Evolutionary conservation across 2,329 filamentous ascomycete genomes (phyloP), one percentile per base, ranked within the genome.

Genomic region (Cytospora mali): DNA sequence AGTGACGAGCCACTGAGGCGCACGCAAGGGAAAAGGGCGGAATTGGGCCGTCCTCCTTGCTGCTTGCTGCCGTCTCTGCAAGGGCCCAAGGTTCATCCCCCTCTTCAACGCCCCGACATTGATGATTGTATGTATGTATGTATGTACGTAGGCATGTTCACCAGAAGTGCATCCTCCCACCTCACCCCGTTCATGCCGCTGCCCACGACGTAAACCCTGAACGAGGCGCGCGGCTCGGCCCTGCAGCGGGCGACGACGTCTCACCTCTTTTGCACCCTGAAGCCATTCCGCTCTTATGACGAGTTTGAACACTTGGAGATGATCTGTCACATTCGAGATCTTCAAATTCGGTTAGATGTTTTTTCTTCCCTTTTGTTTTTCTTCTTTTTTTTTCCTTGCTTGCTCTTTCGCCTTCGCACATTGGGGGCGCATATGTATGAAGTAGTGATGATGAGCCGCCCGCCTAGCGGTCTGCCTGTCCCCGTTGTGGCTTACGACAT

Each of bases 121-220:
- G 31, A 29, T 42, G 56, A 51, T 46, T 28, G 27, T 39, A 29
- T 52, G 25, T 53, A 50, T 50, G 31, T 9, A 10, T 33, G 31
- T 33, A 33, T 13, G 31, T 13, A 33, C 31, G 9, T 33, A 33
- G 14, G 31, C 31, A 35, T 51, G 42, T 35, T 58, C 42, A 31
- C 50, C 46, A 18, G 35, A 39, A 46, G 55, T 39, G 29, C 55
- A 39, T 58, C 46, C 55, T 42, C 14, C 9, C 35, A 50, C 55
- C 42, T 25, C 42, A 50, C 50, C 57, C 57, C 49, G 57, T 59
- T 46, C 49, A 53, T 59, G 57, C 57, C 49, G 57, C 33, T 46
- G 49, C 33, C 57, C 57, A 59, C 25, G 3, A 21, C 39, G 39
- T n/a, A 6, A 42, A 18, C 39, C 9, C 23, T 42, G 33, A 16